Base-by-base conservation (phyloP, 1,139 yeast species). In the Ogataea hybrid region DNA sequence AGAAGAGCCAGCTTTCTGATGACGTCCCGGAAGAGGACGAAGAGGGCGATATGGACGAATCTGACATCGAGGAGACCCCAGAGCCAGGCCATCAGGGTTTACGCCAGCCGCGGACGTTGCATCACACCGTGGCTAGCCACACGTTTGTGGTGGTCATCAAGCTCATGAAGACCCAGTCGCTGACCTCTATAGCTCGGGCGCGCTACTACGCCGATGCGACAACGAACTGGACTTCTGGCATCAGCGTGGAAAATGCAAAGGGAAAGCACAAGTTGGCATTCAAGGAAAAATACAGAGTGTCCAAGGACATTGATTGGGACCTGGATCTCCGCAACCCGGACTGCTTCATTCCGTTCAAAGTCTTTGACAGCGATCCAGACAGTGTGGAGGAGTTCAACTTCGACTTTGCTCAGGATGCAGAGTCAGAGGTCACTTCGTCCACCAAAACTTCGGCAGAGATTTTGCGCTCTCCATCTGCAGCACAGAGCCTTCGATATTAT, bases 221-320 rank as follows among this genome's bases (percentile, higher is more conserved):
- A 1, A 52, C 61, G 4, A 54, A 46, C 29, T 63, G 64, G 64
- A 37, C 51, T 2, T 47, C 52, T 11, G 62, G 61, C 4, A 50
- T 55, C 14, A n/a, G 40, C 9, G 49, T 48, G 6, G 55, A 54
- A 2, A 48, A 42, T 20, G 39, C 47, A 9, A 52, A 50, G 32
- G 58, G 60, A 1, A 50, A 47, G 29, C 33, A 21, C n/a, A 57
- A 52, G 28, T 27, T 44, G 9, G 46, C 58, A 1, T 54, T 53
- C 35, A 52, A 50, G 41, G 66, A 62, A 32, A 48, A 54, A 8
- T 63, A 59, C 42, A 54, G 55, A 43, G 56, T 61, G 5, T 53
- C 62, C 2, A 53, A 59, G 23, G 56, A 51, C 29, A 36, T 62
- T 1, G 46, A 54, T n/a, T 63, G 67, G 67, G 53, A 55, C 25